Percentiles rank a stretch among this genome's conserved stretches.
Conservation (phyloP, 2,329 filamentous ascomycete species). For the Pestalotiopsis sp. region DNA sequence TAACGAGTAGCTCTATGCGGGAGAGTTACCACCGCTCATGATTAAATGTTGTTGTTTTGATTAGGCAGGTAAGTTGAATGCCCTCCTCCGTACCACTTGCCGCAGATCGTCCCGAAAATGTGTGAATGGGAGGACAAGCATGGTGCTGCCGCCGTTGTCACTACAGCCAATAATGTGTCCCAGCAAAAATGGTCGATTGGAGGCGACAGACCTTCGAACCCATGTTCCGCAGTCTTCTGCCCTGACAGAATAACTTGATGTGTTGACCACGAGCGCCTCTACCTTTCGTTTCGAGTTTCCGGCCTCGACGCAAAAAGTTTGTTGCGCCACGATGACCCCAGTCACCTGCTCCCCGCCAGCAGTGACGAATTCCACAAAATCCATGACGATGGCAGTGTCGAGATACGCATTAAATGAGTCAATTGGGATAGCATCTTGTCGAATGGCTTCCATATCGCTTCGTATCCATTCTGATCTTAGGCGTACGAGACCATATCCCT, state of each 20-base stretch:
- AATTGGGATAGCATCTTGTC: constrained; percentile 11
- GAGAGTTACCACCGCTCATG: background rate
- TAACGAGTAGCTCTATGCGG: too few relatives aligned
- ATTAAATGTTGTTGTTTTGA: background rate
- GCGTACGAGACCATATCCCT: constrained; percentile 16
- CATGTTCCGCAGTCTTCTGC: constrained; percentile 15
- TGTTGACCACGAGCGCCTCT: constrained; percentile 13
- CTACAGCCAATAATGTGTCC: constrained; percentile 14
- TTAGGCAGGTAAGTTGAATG: constrained; percentile 7
- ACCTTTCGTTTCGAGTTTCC: constrained; percentile 1
- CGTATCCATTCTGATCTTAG: constrained; percentile 10
- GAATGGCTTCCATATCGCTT: constrained; percentile 11
- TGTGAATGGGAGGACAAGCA: constrained; percentile 13
- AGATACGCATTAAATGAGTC: constrained; percentile 7
- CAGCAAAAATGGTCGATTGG: constrained; percentile 13
- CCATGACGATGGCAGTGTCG: constrained; percentile 15
- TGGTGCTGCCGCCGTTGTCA: constrained; percentile 9
- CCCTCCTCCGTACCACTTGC: constrained; percentile 9
- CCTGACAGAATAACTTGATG: constrained; percentile 14
- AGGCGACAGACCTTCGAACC: constrained; percentile 15
- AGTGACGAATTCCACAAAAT: constrained; percentile 16
- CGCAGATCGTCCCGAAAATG: constrained; percentile 13
- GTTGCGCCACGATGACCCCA: constrained; percentile 13
- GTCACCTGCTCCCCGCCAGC: constrained; percentile 15
- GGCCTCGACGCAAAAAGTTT: constrained; percentile 10